Evolutionary conservation across 306 rosid genomes (phyloP).

Genomic region (Lotus japonicus): DNA sequence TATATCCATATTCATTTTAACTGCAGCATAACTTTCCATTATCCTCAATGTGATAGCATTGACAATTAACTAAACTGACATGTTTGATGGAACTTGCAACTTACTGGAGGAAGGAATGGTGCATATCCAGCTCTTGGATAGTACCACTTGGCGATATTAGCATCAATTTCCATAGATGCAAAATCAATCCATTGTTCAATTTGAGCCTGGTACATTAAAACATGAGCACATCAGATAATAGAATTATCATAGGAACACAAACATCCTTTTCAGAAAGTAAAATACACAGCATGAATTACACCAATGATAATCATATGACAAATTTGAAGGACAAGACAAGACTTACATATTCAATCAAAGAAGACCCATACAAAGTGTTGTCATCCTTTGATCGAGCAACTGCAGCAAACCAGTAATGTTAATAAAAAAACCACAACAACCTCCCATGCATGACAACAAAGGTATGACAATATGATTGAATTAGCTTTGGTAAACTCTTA

Average conservation of each 20-base stretch:
- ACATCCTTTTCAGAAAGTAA: not conserved
- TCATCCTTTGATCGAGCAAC: constrained; percentile 54
- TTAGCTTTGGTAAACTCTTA: not conserved
- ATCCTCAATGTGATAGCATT: too few species aligned
- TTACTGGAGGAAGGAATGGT: constrained; percentile 61
- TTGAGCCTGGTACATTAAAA: constrained; percentile 49
- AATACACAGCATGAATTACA: not conserved
- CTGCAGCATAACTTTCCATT: too few species aligned
- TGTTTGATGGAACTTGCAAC: not conserved
- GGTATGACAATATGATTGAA: not conserved
- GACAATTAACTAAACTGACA: too few species aligned
- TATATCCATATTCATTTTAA: too few species aligned
- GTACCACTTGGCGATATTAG: constrained; percentile 34
- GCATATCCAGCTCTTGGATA: constrained; percentile 36
- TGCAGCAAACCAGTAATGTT: constrained; percentile 37
- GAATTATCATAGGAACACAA: not conserved
- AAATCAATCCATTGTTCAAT: constrained; percentile 93
- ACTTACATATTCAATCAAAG: constrained; percentile 57
- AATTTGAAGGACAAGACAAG: not conserved
- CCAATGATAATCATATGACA: not conserved
- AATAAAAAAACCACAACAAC: not conserved
- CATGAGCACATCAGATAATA: not conserved
- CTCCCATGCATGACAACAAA: not conserved
- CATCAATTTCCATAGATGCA: constrained; percentile 64
- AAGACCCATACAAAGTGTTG: constrained; percentile 51